Base-by-base conservation (phyloP, 2,329 filamentous ascomycete species). In the Orbilia javanica region DNA sequence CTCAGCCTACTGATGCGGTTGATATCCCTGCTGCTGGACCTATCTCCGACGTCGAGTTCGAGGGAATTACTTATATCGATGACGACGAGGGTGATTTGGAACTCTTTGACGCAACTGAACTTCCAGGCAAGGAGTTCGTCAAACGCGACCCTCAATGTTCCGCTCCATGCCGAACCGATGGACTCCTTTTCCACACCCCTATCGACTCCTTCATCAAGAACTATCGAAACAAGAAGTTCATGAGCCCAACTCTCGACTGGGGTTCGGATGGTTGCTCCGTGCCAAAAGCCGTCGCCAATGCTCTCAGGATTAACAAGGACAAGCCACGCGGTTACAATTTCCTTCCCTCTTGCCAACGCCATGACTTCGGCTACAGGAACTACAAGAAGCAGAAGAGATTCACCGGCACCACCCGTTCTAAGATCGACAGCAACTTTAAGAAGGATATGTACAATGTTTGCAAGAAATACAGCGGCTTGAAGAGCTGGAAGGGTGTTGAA, bases 301-400 rank as follows among this genome's bases (percentile, higher is more conserved):
- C 50, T 6, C 62, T 60, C 50, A 52, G 50, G n/a, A 39, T 67
- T 18, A 53, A 66, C 44, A 74, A 74, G 31, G 52, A 74, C 42
- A 60, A 86, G 80, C 85, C 86, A 0, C 83, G 85, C 46, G 84
- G 84, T 6, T 87, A 86, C 80, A 83, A 84, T 4, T 87, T 86
- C 42, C 25, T 82, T 2, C 84, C 84, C 0, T 85, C 85, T n/a
- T 88, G 87, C 83, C 82, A 87, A 69, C 86, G 88, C 10, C 87
- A 89, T 77, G 88, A 89, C 81, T 89, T 89, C 81, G 87, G 87
- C 0, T 87, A 87, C 81, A 83, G 84, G 42, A 89, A 89, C 83
- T 88, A 86, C 82, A 86, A 86, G 60, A 76, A 70, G 3, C 87
- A 88, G 80, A 82, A 70, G 2, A 85, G 87, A 2, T 88, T 88